A percentile compares a stretch with the other conserved stretches of the same genome.
Evolutionary conservation across 2,329 filamentous ascomycete genomes (phyloP).

Genomic region (Talaromyces marneffei): DNA sequence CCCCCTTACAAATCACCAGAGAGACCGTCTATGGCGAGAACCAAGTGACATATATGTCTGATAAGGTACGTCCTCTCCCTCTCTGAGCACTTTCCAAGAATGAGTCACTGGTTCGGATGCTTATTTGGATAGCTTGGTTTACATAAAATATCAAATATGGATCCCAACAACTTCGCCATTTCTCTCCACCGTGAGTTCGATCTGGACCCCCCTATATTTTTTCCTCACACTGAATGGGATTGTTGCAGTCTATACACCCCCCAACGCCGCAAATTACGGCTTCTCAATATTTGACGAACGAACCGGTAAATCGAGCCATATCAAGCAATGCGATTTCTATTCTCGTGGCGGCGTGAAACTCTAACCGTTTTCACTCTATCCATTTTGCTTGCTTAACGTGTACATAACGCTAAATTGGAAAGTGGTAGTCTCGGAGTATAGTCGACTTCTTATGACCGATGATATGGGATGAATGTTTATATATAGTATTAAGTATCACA

Average conservation of each 20-base stretch:
- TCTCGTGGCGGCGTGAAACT: conserved; percentile 49
- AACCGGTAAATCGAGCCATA: conserved; percentile 68
- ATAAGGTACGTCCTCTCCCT: conserved; percentile 44
- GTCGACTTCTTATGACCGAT: neutral
- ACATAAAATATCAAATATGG: conserved; percentile 73
- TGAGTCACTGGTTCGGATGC: neutral
- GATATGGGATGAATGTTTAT: neutral
- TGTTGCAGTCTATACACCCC: conserved; percentile 67
- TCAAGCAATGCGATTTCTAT: conserved; percentile 66
- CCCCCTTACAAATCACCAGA: conserved; percentile 59
- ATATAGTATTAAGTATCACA: neutral
- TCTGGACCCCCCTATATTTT: neutral
- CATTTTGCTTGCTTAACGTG: neutral
- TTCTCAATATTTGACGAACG: conserved; percentile 74
- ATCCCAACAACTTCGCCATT: conserved; percentile 66
- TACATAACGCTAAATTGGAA: neutral
- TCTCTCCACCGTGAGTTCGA: conserved; percentile 67
- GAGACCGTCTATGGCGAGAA: conserved; percentile 64
- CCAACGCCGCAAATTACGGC: conserved; percentile 76
- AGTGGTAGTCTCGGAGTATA: no score
- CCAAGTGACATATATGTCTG: conserved; percentile 79
- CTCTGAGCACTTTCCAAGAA: neutral
- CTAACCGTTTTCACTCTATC: conserved; percentile 6
- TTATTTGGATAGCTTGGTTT: conserved; percentile 59
- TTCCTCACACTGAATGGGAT: neutral